These are phyloP conservation scores for Xylariaceae sp. DNA, from an alignment of 2,329 filamentous ascomycete species.

Conservation along the genomic window DNA sequence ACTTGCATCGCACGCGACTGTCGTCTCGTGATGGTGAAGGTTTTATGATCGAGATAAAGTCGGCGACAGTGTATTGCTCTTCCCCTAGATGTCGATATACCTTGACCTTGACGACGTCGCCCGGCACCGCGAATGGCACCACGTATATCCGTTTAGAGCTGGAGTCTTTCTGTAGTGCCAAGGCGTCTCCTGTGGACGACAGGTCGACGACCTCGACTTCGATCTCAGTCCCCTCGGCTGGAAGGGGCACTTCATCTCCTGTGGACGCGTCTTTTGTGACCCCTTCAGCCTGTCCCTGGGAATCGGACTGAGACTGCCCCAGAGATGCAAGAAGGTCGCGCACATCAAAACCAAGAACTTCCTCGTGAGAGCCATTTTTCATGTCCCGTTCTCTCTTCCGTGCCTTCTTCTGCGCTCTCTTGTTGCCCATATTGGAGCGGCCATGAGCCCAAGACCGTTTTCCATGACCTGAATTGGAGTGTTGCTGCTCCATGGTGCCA, in stretches of 20 bases:
- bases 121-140: conserved; percentile 83
- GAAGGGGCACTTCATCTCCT: conserved; percentile 38
- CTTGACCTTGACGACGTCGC: conserved; percentile 75
- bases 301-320: conserved; percentile 18
- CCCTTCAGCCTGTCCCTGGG: conserved; percentile 20
- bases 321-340: conserved; percentile 47
- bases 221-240: conserved; percentile 68
- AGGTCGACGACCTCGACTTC: conserved; percentile 77
- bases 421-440: no score
- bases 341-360: conserved; percentile 63
- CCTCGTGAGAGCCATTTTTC: conserved; percentile 59
- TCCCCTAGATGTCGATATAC: conserved; percentile 66
- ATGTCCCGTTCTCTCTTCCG: conserved; percentile 54
- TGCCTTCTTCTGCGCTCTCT: no score
- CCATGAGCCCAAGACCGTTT: no score
- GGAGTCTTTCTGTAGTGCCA: conserved; percentile 67
- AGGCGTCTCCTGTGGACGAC: conserved; percentile 87
- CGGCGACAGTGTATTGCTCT: conserved; percentile 69
- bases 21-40: conserved; percentile 76
- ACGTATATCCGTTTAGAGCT: conserved; percentile 68
- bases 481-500: no score
- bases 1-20: conserved; percentile 71
- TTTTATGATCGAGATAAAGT: conserved; percentile 73
- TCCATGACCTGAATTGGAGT: no score
- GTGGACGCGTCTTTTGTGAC: conserved; percentile 19